A percentile compares a stretch with the other conserved stretches of the same genome.
phyloP scores from a whole-genome alignment of 1,284 basidiomycete genomes.

The Omphalotus olearius region DNA sequence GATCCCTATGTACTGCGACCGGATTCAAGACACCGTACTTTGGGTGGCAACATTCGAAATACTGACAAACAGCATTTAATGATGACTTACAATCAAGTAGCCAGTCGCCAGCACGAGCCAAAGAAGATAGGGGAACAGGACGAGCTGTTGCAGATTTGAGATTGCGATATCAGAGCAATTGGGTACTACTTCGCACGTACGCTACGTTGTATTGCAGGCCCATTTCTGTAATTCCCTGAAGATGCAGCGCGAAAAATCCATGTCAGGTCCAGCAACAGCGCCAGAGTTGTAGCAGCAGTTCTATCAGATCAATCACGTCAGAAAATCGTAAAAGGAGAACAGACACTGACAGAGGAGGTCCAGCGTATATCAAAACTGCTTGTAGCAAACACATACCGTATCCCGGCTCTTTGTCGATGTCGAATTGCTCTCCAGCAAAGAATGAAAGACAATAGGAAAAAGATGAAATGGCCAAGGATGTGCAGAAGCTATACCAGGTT shows the following conservation, averaged over 20 bases:
- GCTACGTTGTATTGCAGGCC: not conserved
- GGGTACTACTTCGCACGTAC: not conserved
- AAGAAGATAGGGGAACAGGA: not conserved
- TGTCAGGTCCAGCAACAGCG: not conserved
- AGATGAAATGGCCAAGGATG: slow-evolving; percentile 7
- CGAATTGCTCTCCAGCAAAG: slow-evolving; percentile 5
- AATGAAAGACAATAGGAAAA: slow-evolving; percentile 6
- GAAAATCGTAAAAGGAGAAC: not conserved
- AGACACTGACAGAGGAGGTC: slow-evolving; percentile 6
- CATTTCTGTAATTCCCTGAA: not conserved
- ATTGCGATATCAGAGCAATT: not conserved
- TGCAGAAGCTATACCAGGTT: slow-evolving; percentile 11
- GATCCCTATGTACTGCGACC: not conserved
- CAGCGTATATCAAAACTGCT: slow-evolving; percentile 8
- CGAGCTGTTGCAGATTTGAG: not conserved
- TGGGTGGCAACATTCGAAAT: not conserved
- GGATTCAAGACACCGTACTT: slow-evolving; percentile 1
- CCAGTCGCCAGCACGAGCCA: slow-evolving; percentile 4
- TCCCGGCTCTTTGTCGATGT: not conserved
- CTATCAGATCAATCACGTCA: not conserved
- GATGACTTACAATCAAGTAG: not conserved
- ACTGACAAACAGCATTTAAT: not conserved
- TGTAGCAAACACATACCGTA: slow-evolving; percentile 7
- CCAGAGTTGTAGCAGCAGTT: slow-evolving; percentile 3
- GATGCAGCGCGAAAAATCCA: not conserved